Conservation (phyloP, 768 basidiomycete genomes). For the Pleurotus tuoliensis region DNA sequence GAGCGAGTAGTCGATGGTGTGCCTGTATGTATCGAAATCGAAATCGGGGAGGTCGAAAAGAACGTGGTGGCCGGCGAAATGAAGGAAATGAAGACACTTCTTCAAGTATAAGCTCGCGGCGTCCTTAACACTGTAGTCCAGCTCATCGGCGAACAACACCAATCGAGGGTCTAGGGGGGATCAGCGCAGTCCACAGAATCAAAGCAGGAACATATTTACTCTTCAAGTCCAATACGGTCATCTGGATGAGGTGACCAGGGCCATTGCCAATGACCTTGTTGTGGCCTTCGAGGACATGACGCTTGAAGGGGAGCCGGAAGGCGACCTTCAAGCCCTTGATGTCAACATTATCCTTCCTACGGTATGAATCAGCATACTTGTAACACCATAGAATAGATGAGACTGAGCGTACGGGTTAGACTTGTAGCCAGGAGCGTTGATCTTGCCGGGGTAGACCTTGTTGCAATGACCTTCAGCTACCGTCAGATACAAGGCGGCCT, state of each 20-base stretch:
- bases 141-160: too few species aligned
- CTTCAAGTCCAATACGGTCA: constrained; percentile 12
- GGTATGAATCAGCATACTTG: background rate
- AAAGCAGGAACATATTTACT: constrained; percentile 1
- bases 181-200: background rate
- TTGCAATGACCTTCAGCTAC: constrained; percentile 16
- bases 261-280: constrained; percentile 6
- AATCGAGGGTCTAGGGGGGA: too few species aligned
- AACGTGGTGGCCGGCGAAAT: constrained; percentile 18
- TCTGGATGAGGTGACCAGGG: constrained; percentile 5
- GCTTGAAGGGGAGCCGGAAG: constrained; percentile 9
- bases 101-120: constrained; percentile 11
- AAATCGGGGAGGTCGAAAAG: constrained; percentile 20
- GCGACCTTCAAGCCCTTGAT: constrained; percentile 7
- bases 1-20: constrained; percentile 18
- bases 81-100: constrained; percentile 17
- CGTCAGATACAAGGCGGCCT: constrained; percentile 14
- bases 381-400: background rate
- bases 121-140: background rate
- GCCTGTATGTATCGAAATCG: constrained; percentile 11
- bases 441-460: constrained; percentile 2
- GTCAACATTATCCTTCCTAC: constrained; percentile 6
- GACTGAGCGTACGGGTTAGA: background rate
- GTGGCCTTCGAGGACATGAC: constrained; percentile 2
- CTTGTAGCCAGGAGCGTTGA: background rate